Conservation (phyloP, 108 stramenopile species). For the Epithemia pelagica region DNA sequence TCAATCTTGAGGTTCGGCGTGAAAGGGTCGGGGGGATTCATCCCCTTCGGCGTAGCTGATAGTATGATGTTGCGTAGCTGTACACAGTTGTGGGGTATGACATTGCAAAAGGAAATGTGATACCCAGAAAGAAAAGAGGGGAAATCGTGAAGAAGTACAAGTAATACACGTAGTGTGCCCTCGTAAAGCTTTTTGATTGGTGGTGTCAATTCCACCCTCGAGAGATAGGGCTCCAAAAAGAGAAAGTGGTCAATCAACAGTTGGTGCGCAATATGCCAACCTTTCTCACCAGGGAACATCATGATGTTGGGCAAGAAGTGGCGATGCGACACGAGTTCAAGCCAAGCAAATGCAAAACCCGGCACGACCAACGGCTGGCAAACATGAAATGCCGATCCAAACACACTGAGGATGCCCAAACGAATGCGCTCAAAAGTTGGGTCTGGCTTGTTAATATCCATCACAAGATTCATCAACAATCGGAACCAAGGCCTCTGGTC, state of each 20-base stretch:
- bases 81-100: conserved; percentile 95
- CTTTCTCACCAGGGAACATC: conserved; percentile 79
- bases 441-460: conserved; percentile 88
- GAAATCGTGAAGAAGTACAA: conserved; percentile 98
- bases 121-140: conserved; percentile 94
- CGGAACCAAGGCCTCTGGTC: conserved; percentile 99
- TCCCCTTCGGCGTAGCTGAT: conserved; percentile 94
- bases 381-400: conserved; percentile 88
- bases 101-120: conserved; percentile 95
- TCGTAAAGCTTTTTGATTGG: conserved; percentile 92
- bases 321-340: conserved; percentile 94
- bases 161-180: conserved; percentile 91
- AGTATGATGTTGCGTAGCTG: conserved; percentile 97
- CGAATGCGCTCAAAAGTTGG: conserved; percentile 64
- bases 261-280: conserved; percentile 91
- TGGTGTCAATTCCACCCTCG: conserved; percentile 71
- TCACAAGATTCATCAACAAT: conserved; percentile 86
- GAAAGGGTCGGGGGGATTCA: conserved; percentile 97
- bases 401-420: conserved; percentile 75
- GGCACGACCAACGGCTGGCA: conserved; percentile 93
- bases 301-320: conserved; percentile 94
- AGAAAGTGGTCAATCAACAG: conserved; percentile 91
- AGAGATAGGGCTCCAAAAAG: conserved; percentile 91
- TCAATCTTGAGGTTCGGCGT: conserved; percentile 98
- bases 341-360: conserved; percentile 96